Evolutionary conservation across 345 rosid genomes (phyloP).

Genomic region (Dipteronia dyeriana): DNA sequence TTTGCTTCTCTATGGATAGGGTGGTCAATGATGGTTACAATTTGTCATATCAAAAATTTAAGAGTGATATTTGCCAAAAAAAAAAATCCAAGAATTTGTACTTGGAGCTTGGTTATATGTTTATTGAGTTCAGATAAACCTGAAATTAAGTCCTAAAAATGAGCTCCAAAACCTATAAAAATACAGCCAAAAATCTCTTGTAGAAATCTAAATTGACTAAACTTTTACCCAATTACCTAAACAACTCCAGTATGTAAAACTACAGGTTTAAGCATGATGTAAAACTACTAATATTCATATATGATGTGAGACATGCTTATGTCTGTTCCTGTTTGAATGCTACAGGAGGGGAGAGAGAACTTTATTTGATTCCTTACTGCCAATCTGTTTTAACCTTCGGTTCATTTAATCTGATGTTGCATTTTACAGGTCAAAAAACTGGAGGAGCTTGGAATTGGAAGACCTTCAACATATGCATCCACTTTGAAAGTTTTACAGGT

Average conservation of each 20-base stretch:
- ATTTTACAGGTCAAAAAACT: conserved; percentile 80
- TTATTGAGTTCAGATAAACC: not conserved
- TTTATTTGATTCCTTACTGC: not conserved
- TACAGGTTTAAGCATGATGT: not conserved
- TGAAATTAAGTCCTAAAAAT: too few relatives aligned
- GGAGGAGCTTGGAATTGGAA: conserved; percentile 98
- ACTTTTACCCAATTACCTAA: not conserved
- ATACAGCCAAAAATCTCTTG: not conserved
- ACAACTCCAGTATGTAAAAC: not conserved
- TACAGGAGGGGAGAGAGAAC: conserved; percentile 5
- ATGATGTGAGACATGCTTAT: not conserved
- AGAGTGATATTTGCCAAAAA: not conserved
- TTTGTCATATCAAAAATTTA: not conserved
- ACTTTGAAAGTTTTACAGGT: conserved; percentile 91
- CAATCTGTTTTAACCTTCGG: conserved; percentile 2
- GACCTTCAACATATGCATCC: conserved; percentile 96
- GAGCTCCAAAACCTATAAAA: not conserved
- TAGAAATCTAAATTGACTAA: not conserved
- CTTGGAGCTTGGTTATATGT: not conserved
- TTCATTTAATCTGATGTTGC: conserved; percentile 20
- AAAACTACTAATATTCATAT: not conserved
- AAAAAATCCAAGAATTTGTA: not conserved
- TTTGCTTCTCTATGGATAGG: not conserved
- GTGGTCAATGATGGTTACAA: not conserved
- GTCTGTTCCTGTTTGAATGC: conserved; percentile 6